Percentiles rank a stretch among this genome's conserved stretches.
Conservation (phyloP, 805 yeast genomes). For the Candida parachauliodes region DNA sequence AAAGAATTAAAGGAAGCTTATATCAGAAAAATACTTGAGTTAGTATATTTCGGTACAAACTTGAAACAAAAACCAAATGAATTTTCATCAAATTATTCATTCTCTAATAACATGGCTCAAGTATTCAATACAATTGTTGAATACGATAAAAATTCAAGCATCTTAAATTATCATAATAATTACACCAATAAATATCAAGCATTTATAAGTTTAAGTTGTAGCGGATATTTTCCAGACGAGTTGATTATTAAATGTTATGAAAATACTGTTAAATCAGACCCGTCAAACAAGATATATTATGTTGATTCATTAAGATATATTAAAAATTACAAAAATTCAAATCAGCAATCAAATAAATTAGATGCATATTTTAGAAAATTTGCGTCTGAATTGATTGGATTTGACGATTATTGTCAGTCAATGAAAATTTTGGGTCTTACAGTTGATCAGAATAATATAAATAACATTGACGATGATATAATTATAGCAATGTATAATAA, state of each 20-base stretch:
- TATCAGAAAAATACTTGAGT: constrained; percentile 52
- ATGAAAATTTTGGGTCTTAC: constrained; percentile 29
- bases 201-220: constrained; percentile 27
- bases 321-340: constrained; percentile 13
- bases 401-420: constrained; percentile 28
- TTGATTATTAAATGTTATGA: constrained; percentile 39
- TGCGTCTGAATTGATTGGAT: constrained; percentile 27
- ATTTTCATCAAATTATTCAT: constrained; percentile 24
- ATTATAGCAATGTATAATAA: constrained; percentile 33
- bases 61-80: constrained; percentile 16
- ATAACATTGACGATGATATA: constrained; percentile 29
- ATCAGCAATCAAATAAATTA: constrained; percentile 18
- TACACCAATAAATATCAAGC: constrained; percentile 18
- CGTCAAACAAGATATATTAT: constrained; percentile 28
- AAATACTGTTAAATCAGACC: constrained; percentile 31
- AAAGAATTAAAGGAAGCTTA: constrained; percentile 45
- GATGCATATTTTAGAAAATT: constrained; percentile 26
- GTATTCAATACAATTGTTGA: constrained; percentile 35
- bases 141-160: constrained; percentile 31
- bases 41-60: constrained; percentile 32
- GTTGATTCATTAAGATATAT: constrained; percentile 33
- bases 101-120: constrained; percentile 29
- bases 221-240: constrained; percentile 36
- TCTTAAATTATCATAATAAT: constrained; percentile 19
- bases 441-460: constrained; percentile 9